Conservation (phyloP, 192 early-diverging fungal species). For the Backusella macrospora region DNA sequence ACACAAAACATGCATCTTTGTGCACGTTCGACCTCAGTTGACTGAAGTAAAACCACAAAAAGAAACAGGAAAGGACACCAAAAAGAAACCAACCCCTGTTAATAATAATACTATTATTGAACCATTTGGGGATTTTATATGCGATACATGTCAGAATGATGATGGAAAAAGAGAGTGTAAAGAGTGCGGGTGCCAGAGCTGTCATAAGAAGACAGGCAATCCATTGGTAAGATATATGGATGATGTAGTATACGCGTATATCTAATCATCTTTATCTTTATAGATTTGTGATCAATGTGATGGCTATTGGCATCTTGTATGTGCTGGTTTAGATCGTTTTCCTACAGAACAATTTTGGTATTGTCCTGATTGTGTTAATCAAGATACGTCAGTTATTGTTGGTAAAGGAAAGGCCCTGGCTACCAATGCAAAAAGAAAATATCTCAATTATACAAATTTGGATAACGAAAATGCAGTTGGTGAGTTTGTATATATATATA, state of each 20-base stretch:
- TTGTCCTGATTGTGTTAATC: constrained; percentile 51
- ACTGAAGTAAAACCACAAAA: not conserved
- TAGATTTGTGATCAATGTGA: constrained; percentile 62
- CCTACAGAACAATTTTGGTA: constrained; percentile 54
- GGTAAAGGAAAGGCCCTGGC: constrained; percentile 53
- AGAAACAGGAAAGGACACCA: not conserved
- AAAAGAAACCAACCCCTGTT: not conserved
- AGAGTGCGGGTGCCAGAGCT: constrained; percentile 54
- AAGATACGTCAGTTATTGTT: constrained; percentile 37
- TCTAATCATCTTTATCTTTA: not conserved
- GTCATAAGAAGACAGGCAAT: constrained; percentile 55
- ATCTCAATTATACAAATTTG: constrained; percentile 52
- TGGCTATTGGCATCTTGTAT: constrained; percentile 55
- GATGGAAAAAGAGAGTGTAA: constrained; percentile 35
- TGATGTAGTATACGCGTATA: not conserved
- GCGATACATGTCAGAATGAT: constrained; percentile 22
- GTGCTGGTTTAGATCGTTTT: constrained; percentile 42
- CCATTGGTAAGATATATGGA: constrained; percentile 42
- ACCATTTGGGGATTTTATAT: not conserved
- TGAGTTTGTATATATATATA: constrained; percentile 4
- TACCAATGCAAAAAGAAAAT: constrained; percentile 52
- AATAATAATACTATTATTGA: not conserved
- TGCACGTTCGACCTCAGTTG: not conserved
- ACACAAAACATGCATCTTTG: not conserved
- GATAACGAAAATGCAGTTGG: constrained; percentile 15